These are phyloP conservation scores for Kurtzmaniella quercitrusa DNA, from an alignment of 1,139 yeast genomes.

Conservation along the genomic window DNA sequence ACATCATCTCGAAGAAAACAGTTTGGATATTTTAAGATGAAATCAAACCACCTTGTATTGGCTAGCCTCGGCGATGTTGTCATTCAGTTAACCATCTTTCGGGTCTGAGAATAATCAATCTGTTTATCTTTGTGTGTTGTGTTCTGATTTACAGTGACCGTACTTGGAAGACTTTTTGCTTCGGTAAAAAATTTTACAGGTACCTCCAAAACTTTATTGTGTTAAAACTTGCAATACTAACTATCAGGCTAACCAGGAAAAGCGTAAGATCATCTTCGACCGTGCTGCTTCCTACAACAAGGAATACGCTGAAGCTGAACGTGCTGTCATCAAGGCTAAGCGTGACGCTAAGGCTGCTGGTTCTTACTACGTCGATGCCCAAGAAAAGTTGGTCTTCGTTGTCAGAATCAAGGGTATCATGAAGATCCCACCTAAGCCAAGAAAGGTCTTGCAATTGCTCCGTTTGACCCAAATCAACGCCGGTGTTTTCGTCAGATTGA, in stretches of 20 bases:
- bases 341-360: slow-evolving; percentile 97
- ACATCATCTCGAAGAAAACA: background rate
- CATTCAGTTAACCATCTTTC: slow-evolving; percentile 98
- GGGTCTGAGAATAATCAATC: slow-evolving; percentile 72
- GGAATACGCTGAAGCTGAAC: slow-evolving; percentile 95
- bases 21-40: slow-evolving; percentile 57
- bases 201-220: no score
- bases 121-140: no score
- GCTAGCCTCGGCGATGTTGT: slow-evolving; percentile 92
- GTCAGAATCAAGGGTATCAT: slow-evolving; percentile 99
- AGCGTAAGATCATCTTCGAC: slow-evolving; percentile 92
- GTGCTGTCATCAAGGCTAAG: slow-evolving; percentile 87
- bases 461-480: slow-evolving; percentile 98
- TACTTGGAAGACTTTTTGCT: no score
- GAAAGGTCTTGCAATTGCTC: slow-evolving; percentile 97
- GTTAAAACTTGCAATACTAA: slow-evolving; percentile 3
- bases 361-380: slow-evolving; percentile 96
- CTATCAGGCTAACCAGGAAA: slow-evolving; percentile 72
- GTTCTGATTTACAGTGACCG: no score
- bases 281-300: slow-evolving; percentile 98
- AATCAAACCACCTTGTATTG: slow-evolving; percentile 52
- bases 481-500: slow-evolving; percentile 96
- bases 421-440: slow-evolving; percentile 99
- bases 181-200: no score
- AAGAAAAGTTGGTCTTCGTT: slow-evolving; percentile 93